Conservation (phyloP, 352 stramenopile species). For the Phytophthora capsici region DNA sequence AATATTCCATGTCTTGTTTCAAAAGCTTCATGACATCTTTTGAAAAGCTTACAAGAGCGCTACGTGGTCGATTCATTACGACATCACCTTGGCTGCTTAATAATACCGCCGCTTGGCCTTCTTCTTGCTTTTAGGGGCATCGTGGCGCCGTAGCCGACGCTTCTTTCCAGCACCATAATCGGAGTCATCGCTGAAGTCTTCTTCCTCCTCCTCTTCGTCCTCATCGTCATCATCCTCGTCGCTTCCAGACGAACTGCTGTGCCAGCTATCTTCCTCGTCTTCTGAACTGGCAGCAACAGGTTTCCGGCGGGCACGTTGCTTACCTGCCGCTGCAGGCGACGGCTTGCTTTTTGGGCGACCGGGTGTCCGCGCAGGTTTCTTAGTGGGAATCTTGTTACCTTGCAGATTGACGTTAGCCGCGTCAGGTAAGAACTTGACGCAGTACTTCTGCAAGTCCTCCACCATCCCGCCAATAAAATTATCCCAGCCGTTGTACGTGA, state of each 20-base stretch:
- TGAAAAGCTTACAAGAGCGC: too few relatives aligned
- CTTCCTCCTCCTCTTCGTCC: constrained; percentile 66
- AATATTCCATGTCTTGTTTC: constrained; percentile 43
- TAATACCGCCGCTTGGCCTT: constrained; percentile 42
- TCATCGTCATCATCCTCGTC: constrained; percentile 74
- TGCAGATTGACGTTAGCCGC: constrained; percentile 49
- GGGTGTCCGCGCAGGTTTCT: constrained; percentile 7
- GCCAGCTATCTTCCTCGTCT: constrained; percentile 59
- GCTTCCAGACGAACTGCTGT: constrained; percentile 53
- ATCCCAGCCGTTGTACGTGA: constrained; percentile 81
- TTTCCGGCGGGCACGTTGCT: constrained; percentile 38
- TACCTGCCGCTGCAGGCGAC: constrained; percentile 28
- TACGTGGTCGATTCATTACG: too few relatives aligned
- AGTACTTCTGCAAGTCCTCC: constrained; percentile 72
- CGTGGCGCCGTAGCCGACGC: constrained; percentile 39
- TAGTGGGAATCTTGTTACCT: constrained; percentile 29
- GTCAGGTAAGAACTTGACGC: constrained; percentile 77
- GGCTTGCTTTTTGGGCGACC: constrained; percentile 24
- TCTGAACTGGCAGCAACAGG: constrained; percentile 37
- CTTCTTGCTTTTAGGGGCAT: constrained; percentile 28
- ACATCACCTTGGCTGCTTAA: background rate
- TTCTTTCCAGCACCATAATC: constrained; percentile 50
- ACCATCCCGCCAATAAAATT: constrained; percentile 66
- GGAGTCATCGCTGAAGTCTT: constrained; percentile 47
- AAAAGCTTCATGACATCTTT: constrained; percentile 6